phyloP scores from a whole-genome alignment of 1,284 basidiomycete genomes.

The Puccinia brachypodii region DNA sequence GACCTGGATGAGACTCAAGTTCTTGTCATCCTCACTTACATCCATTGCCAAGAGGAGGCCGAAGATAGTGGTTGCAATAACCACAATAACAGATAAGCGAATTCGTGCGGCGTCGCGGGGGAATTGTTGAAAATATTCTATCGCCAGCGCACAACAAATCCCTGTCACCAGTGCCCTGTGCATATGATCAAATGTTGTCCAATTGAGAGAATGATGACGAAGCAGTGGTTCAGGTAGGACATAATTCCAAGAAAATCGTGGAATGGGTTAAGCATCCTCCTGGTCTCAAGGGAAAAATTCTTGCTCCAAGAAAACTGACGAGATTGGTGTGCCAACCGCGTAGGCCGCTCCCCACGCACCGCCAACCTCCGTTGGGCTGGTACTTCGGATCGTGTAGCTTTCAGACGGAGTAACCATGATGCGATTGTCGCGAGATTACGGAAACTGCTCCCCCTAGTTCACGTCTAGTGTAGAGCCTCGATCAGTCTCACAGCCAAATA shows the following conservation, averaged over 20 bases:
- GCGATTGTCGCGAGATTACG: neutral
- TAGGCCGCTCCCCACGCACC: conserved; percentile 48
- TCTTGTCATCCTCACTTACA: conserved; percentile 7
- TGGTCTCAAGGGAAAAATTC: neutral
- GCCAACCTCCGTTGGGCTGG: conserved; percentile 29
- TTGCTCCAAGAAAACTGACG: conserved; percentile 11
- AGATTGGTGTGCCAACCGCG: conserved; percentile 46
- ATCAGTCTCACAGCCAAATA: neutral
- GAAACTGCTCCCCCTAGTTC: neutral
- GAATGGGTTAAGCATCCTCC: neutral
- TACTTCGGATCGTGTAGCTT: conserved; percentile 9
- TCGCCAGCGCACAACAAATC: conserved; percentile 41
- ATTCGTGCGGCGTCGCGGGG: conserved; percentile 40
- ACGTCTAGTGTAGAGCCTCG: neutral
- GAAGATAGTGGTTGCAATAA: conserved; percentile 36
- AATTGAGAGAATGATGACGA: neutral
- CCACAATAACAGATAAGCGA: conserved; percentile 41
- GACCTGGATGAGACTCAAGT: neutral
- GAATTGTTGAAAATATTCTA: conserved; percentile 46
- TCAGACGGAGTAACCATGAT: conserved; percentile 8
- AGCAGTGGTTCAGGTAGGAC: neutral
- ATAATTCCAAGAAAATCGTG: neutral
- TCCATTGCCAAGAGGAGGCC: conserved; percentile 43
- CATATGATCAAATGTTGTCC: neutral
- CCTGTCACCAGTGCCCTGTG: conserved; percentile 40